Evolutionary conservation across 1,284 basidiomycete genomes (phyloP).

Genomic region (Hypsizygus ulmarius): DNA sequence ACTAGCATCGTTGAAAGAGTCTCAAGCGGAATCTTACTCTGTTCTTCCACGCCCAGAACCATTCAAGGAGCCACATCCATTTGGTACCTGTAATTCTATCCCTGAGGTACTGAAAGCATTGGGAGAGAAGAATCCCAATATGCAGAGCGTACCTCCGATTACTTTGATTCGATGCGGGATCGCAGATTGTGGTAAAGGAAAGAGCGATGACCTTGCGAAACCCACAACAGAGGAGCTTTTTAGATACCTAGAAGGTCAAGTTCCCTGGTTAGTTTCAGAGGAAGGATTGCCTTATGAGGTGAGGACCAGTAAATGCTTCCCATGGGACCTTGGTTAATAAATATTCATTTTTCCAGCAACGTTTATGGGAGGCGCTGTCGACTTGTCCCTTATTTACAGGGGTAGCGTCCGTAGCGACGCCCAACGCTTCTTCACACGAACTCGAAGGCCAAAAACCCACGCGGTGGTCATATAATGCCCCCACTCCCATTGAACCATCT

Average conservation of each 20-base stretch:
- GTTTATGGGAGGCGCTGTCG: conserved; percentile 59
- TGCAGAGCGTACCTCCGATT: conserved; percentile 42
- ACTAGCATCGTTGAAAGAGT: conserved; percentile 47
- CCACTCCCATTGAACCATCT: conserved; percentile 37
- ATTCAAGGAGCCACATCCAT: conserved; percentile 48
- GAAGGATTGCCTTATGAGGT: conserved; percentile 55
- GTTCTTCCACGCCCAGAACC: conserved; percentile 52
- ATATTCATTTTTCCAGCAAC: conserved; percentile 37
- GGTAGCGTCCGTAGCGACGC: conserved; percentile 16
- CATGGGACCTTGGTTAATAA: conserved; percentile 5
- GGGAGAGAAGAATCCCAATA: conserved; percentile 29
- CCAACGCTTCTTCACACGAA: conserved; percentile 16
- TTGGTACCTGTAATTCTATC: conserved; percentile 44
- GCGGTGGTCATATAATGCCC: conserved; percentile 54
- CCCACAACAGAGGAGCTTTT: conserved; percentile 61
- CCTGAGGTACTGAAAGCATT: conserved; percentile 41
- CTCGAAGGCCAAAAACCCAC: conserved; percentile 27
- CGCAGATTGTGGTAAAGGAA: conserved; percentile 43
- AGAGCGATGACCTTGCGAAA: conserved; percentile 31
- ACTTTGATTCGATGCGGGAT: conserved; percentile 63
- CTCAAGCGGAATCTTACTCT: conserved; percentile 51
- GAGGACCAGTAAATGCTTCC: conserved; percentile 1
- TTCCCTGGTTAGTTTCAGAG: conserved; percentile 54
- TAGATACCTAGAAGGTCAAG: conserved; percentile 48
- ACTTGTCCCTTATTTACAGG: conserved; percentile 49